A percentile compares a stretch with the other conserved stretches of the same genome.
Evolutionary conservation across 2,329 filamentous ascomycete genomes (phyloP).

Genomic region (Fusarium compactum): DNA sequence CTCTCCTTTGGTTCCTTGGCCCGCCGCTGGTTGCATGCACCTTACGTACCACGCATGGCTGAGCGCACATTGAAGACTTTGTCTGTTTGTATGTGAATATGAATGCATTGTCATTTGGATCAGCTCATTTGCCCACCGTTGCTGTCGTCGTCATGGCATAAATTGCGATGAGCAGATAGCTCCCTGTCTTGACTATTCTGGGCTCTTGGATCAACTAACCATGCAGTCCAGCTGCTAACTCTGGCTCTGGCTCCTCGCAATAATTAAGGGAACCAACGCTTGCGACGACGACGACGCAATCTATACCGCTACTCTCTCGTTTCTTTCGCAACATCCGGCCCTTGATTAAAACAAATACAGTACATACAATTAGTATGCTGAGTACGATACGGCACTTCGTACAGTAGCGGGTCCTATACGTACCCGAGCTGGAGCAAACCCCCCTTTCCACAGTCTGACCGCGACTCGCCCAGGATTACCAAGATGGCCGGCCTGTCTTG

Average conservation of each 20-base stretch:
- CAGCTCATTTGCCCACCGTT: conserved; percentile 18
- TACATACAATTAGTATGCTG: not conserved
- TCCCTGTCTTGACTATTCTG: conserved; percentile 25
- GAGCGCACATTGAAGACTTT: conserved; percentile 1
- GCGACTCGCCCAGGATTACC: conserved; percentile 1
- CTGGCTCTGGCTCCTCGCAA: not conserved
- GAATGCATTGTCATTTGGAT: conserved; percentile 20
- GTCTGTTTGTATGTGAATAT: not conserved
- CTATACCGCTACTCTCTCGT: conserved; percentile 25
- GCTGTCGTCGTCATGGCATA: conserved; percentile 37
- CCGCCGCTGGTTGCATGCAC: conserved; percentile 26
- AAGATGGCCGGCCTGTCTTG: conserved; percentile 7
- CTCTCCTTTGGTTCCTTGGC: conserved; percentile 28
- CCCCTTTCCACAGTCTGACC: conserved; percentile 24
- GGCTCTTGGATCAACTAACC: conserved; percentile 15
- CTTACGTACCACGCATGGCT: conserved; percentile 23
- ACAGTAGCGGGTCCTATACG: conserved; percentile 8
- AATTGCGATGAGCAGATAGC: conserved; percentile 35
- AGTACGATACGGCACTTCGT: conserved; percentile 9
- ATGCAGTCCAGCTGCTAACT: not conserved
- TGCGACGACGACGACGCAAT: not conserved
- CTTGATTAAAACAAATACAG: not conserved
- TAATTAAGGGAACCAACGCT: conserved; percentile 4
- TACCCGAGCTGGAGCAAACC: conserved; percentile 7
- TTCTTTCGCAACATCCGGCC: conserved; percentile 10